phyloP scores from a whole-genome alignment of 352 stramenopile genomes.

The Pythium monospermum region DNA sequence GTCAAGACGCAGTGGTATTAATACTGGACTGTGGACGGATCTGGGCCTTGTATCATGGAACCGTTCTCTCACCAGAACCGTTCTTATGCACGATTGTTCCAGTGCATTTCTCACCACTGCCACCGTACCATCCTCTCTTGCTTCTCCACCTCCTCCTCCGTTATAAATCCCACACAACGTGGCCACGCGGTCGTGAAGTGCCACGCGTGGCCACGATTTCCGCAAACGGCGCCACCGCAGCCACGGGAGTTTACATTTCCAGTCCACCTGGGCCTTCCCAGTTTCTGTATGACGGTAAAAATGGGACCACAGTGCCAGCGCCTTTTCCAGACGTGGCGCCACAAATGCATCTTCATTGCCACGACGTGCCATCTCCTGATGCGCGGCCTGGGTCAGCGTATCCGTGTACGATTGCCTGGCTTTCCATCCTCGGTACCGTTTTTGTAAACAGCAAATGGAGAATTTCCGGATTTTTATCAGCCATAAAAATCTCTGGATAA shows the following conservation, averaged over 20 bases:
- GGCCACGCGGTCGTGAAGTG: not conserved
- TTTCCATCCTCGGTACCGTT: constrained; percentile 23
- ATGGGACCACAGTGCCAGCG: not conserved
- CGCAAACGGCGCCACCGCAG: constrained; percentile 8
- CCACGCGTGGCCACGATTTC: not conserved
- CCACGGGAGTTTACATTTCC: not conserved
- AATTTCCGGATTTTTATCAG: constrained; percentile 2
- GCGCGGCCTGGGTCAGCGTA: not conserved
- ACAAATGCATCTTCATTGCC: constrained; percentile 10
- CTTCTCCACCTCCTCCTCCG: not conserved
- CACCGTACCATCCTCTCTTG: not conserved
- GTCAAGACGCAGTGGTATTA: too few species aligned
- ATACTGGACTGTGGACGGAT: too few species aligned
- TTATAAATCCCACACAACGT: not conserved
- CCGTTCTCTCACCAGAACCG: not conserved
- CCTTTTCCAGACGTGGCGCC: not conserved
- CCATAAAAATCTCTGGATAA: constrained; percentile 16
- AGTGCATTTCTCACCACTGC: not conserved
- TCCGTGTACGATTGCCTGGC: constrained; percentile 7
- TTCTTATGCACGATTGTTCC: not conserved
- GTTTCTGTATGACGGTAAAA: constrained; percentile 3
- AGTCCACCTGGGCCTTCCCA: not conserved
- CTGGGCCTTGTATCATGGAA: too few species aligned
- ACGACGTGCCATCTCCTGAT: not conserved
- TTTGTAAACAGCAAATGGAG: constrained; percentile 21